A percentile compares a stretch with the other conserved stretches of the same genome.
Evolutionary conservation across 78 protist species (phyloP).

Genomic region (Dictyostelium brefeldianum): DNA sequence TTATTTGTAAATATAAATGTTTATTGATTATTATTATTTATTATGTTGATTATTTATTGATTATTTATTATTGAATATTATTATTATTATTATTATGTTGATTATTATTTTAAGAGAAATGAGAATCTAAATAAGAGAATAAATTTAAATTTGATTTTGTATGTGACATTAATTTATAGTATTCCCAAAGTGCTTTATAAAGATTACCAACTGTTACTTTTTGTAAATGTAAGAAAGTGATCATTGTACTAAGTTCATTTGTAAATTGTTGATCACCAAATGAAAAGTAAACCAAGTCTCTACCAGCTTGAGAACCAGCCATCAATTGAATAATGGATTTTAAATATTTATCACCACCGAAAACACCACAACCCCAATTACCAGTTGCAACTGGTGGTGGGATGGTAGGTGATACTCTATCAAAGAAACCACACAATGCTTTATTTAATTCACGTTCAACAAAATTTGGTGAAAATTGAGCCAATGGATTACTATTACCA

Average conservation of each 20-base stretch:
- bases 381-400: slow-evolving; percentile 69
- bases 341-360: slow-evolving; percentile 85
- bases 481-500: slow-evolving; percentile 14
- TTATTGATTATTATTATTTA: too few species aligned
- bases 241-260: slow-evolving; percentile 61
- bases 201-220: slow-evolving; percentile 36
- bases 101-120: slow-evolving; percentile 27
- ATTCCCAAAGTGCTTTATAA: slow-evolving; percentile 71
- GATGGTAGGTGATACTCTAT: slow-evolving; percentile 8
- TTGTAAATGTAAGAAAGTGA: slow-evolving; percentile 13
- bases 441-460: slow-evolving; percentile 83
- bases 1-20: too few species aligned
- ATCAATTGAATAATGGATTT: slow-evolving; percentile 84
- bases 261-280: slow-evolving; percentile 77
- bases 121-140: slow-evolving; percentile 71
- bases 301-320: slow-evolving; percentile 81
- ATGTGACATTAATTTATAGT: slow-evolving; percentile 35
- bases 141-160: slow-evolving; percentile 53
- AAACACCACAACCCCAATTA: slow-evolving; percentile 95
- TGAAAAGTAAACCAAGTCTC: slow-evolving; percentile 40
- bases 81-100: not conserved
- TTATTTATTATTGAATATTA: not conserved
- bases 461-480: not conserved
- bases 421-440: slow-evolving; percentile 71
- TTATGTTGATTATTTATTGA: not conserved